Percentiles rank a stretch among this genome's conserved stretches.
Evolutionary conservation across 2,329 filamentous ascomycete genomes (phyloP).

Genomic region (Colletotrichum brevisporum): DNA sequence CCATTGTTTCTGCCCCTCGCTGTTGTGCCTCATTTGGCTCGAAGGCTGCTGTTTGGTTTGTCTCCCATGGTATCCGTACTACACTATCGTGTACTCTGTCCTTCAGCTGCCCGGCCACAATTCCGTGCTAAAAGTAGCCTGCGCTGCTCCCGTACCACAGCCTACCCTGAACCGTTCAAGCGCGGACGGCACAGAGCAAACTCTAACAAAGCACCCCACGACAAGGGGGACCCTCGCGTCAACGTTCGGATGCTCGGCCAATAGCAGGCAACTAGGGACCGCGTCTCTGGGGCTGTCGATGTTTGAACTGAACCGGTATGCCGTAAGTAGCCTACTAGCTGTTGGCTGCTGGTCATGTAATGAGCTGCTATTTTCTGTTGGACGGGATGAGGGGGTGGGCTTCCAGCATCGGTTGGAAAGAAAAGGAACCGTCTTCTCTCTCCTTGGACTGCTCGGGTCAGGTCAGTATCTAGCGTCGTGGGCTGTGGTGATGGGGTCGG

Average conservation of each 20-base stretch:
- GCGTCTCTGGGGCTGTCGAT: neutral
- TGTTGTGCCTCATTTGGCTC: neutral
- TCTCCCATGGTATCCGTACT: neutral
- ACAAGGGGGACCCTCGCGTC: constrained; percentile 7
- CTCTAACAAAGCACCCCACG: constrained; percentile 25
- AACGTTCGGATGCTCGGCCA: constrained; percentile 2
- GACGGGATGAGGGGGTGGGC: constrained; percentile 18
- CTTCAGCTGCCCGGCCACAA: constrained; percentile 1
- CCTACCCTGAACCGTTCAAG: constrained; percentile 25
- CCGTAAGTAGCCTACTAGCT: too few relatives aligned
- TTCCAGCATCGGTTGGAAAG: neutral
- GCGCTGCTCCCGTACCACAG: constrained; percentile 23
- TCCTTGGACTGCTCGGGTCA: neutral
- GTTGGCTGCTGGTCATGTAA: constrained; percentile 7
- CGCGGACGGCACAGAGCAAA: constrained; percentile 16
- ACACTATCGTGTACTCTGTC: neutral
- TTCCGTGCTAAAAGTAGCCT: constrained; percentile 22
- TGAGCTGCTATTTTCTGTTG: constrained; percentile 2
- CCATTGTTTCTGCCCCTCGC: neutral
- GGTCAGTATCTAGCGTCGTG: constrained; percentile 12
- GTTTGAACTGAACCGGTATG: neutral
- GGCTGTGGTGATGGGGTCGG: constrained; percentile 18
- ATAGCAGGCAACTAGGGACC: neutral
- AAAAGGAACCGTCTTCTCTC: neutral
- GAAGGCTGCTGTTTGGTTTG: neutral